These are phyloP conservation scores for Aspergillus tanneri DNA, from an alignment of 2,329 filamentous ascomycete genomes.

Conservation along the genomic window DNA sequence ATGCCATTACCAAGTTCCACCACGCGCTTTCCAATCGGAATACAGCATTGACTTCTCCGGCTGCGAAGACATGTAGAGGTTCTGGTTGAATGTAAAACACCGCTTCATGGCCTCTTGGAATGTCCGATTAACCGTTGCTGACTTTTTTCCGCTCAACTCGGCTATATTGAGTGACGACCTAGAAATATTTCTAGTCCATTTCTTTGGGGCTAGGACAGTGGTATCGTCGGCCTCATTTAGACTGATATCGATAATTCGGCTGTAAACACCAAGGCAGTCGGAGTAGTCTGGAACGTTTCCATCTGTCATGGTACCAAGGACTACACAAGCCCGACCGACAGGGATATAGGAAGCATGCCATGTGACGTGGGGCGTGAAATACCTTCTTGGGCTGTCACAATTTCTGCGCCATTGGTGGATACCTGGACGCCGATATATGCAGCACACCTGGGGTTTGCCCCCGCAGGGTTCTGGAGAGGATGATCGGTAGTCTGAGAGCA, in stretches of 20 bases:
- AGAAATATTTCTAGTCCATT: background rate
- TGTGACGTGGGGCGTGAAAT: no score
- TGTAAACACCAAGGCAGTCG: background rate
- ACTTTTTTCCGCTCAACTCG: background rate
- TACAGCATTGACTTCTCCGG: background rate
- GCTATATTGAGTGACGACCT: background rate
- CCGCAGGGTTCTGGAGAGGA: no score
- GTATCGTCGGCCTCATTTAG: background rate
- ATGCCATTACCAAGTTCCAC: no score
- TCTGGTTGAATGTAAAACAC: background rate
- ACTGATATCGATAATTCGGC: constrained; percentile 3
- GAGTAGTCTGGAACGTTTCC: background rate
- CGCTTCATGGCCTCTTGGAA: background rate
- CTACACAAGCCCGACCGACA: no score
- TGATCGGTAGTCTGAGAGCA: no score
- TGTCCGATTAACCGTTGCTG: background rate
- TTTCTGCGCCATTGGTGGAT: no score
- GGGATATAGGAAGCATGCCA: no score
- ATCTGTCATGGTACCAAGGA: background rate
- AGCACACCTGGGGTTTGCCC: no score
- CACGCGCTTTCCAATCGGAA: background rate
- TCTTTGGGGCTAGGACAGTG: background rate
- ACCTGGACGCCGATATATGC: no score
- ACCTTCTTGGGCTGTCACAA: no score
- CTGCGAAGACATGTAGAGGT: background rate